Conservation (phyloP, 345 rosid species). For the Pseudoturritis turrita region DNA sequence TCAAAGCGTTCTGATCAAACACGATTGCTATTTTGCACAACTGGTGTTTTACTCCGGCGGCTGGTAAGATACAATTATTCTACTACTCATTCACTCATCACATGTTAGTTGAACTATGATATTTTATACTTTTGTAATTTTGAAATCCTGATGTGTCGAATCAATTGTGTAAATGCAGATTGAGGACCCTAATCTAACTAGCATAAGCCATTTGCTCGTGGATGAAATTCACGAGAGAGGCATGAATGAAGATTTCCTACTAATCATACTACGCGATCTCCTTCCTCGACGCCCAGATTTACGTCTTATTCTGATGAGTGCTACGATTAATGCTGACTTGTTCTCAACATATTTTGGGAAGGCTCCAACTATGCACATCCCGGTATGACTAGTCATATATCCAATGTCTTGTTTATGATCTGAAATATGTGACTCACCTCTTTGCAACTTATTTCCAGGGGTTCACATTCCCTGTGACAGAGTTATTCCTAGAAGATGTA, state of each 20-base stretch:
- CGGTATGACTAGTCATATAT: constrained; percentile 42
- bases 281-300: constrained; percentile 90
- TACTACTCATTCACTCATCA: not conserved
- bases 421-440: not conserved
- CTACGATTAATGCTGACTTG: constrained; percentile 89
- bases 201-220: constrained; percentile 86
- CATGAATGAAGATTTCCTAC: constrained; percentile 90
- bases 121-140: constrained; percentile 2
- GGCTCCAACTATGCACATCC: constrained; percentile 77
- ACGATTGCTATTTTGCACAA: constrained; percentile 86
- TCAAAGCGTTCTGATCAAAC: constrained; percentile 74
- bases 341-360: constrained; percentile 83
- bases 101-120: not conserved
- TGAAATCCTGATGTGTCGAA: constrained; percentile 3
- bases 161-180: constrained; percentile 49
- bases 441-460: constrained; percentile 48
- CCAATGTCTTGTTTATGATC: not conserved
- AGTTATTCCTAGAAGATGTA: constrained; percentile 84
- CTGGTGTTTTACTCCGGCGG: constrained; percentile 85
- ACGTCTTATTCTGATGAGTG: constrained; percentile 88
- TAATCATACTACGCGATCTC: constrained; percentile 84
- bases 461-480: constrained; percentile 81
- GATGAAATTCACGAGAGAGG: constrained; percentile 99
- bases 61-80: constrained; percentile 46
- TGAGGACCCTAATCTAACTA: constrained; percentile 72